Base-by-base conservation (phyloP, 1,284 basidiomycete species). In the Cryptococcus sp. region DNA sequence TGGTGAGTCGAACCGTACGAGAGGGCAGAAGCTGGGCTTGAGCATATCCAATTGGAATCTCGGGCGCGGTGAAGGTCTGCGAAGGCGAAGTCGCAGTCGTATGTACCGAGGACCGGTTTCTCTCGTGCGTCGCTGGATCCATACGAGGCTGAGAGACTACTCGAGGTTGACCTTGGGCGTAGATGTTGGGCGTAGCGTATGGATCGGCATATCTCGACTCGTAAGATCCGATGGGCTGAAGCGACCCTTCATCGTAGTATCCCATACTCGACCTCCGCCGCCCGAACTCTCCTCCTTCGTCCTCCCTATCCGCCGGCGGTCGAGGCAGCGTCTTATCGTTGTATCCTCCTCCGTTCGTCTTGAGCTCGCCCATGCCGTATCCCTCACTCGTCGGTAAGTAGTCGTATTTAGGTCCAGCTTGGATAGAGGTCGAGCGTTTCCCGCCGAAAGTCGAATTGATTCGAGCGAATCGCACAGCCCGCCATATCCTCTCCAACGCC, bases 21-120 rank as follows among this genome's bases (percentile, higher is more conserved):
- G 88, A 89, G 0, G 88, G 83, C 11, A 92, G 75, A 2, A 90
- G 75, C 62, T 89, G 86, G 1, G 82, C 85, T 46, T 86, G 82
- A 1, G 83, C 86, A 68, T 79, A 88, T 2, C 72, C 72, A 12
- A 61, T 54, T 1, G 71, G 71, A 12, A 74, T 65, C 5, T 60
- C 47, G 1, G 62, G 60, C 32, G 47, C 35, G 9, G 43, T 25
- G 22, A 47, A 46, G 19, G 48, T 21, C n/a, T n/a, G n/a, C n/a
- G n/a, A n/a, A 31, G 28, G 28, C 28, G 14, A 14, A 31, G 28
- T 31, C 28, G 9, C 28, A 14, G 25, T 19, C 5, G 41, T 31
- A 28, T 6, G 24, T 23, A 22, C 18, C 21, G 39, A 26, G 9
- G 11, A 41, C 7, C 35, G 35, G 7, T n/a, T 37, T 14, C 12